Percentiles rank a stretch among this genome's conserved stretches.
These are phyloP conservation scores for Aphanocladium album DNA, from an alignment of 2,329 filamentous ascomycete species.

Conservation along the genomic window DNA sequence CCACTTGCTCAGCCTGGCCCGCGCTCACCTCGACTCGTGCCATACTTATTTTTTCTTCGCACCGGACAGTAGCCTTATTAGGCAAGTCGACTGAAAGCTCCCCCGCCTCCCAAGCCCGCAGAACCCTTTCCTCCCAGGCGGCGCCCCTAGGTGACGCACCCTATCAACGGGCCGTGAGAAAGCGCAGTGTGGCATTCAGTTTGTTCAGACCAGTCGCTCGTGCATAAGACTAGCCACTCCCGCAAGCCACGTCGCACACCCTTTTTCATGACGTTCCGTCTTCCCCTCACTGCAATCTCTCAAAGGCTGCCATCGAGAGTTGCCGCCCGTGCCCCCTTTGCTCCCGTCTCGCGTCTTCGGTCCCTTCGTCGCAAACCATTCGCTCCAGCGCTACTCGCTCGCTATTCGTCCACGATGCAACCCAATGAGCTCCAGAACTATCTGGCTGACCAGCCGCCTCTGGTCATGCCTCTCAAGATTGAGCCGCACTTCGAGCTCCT, in stretches of 20 bases:
- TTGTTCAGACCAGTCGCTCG: neutral
- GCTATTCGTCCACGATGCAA: conserved; percentile 43
- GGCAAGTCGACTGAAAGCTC: conserved; percentile 10
- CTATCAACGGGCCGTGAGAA: conserved; percentile 10
- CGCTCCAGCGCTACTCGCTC: conserved; percentile 19
- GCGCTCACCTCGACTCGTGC: neutral
- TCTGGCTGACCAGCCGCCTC: conserved; percentile 84
- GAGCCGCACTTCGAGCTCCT: conserved; percentile 86
- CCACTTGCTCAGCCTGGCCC: neutral
- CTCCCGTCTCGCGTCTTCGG: neutral
- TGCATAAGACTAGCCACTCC: conserved; percentile 16
- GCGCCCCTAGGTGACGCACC: neutral
- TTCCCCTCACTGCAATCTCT: conserved; percentile 30
- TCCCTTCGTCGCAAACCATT: neutral
- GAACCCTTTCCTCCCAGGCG: conserved; percentile 3
- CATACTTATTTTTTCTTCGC: neutral
- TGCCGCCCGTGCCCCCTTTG: neutral
- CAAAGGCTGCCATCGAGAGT: conserved; percentile 28
- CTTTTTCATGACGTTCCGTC: conserved; percentile 28
- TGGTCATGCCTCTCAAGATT: conserved; percentile 81
- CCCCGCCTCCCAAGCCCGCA: neutral
- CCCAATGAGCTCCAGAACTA: conserved; percentile 66
- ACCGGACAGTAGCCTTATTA: conserved; percentile 6
- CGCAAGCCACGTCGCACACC: conserved; percentile 17
- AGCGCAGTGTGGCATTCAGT: conserved; percentile 2